Evolutionary conservation across 208 protist species (phyloP).

Genomic region (Trypanosoma avium): DNA sequence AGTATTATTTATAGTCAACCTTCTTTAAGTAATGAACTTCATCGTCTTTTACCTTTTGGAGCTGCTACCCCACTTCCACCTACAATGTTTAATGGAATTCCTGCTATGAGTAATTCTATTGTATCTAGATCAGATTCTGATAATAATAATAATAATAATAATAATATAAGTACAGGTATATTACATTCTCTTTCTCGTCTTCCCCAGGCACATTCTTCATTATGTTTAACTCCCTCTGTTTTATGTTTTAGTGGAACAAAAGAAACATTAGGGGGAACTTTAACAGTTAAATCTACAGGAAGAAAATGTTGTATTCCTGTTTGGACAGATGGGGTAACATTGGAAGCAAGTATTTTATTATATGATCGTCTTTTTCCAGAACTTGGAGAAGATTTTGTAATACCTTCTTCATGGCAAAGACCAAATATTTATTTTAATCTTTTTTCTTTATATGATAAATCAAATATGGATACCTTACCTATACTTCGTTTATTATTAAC

Average conservation of each 20-base stretch:
- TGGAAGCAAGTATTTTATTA: slow-evolving; percentile 52
- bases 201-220: slow-evolving; percentile 21
- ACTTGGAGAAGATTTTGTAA: slow-evolving; percentile 41
- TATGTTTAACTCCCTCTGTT: slow-evolving; percentile 23
- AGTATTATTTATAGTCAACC: slow-evolving; percentile 4
- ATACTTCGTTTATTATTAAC: slow-evolving; percentile 23
- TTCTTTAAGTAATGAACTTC: not conserved
- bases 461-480: not conserved
- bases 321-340: slow-evolving; percentile 49
- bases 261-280: slow-evolving; percentile 7
- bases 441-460: slow-evolving; percentile 31
- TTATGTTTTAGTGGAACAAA: slow-evolving; percentile 24
- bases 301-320: slow-evolving; percentile 30
- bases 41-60: slow-evolving; percentile 10
- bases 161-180: slow-evolving; percentile 7
- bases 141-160: slow-evolving; percentile 3
- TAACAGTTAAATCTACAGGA: slow-evolving; percentile 12
- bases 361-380: slow-evolving; percentile 51
- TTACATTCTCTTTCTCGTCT: slow-evolving; percentile 9
- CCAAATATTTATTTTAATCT: slow-evolving; percentile 35
- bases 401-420: slow-evolving; percentile 29
- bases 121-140: not conserved
- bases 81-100: not conserved
- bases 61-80: not conserved
- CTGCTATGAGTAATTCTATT: slow-evolving; percentile 1